Evolutionary conservation across 1,139 yeast species (phyloP).

Genomic region (Magnusiomyces paraingens): DNA sequence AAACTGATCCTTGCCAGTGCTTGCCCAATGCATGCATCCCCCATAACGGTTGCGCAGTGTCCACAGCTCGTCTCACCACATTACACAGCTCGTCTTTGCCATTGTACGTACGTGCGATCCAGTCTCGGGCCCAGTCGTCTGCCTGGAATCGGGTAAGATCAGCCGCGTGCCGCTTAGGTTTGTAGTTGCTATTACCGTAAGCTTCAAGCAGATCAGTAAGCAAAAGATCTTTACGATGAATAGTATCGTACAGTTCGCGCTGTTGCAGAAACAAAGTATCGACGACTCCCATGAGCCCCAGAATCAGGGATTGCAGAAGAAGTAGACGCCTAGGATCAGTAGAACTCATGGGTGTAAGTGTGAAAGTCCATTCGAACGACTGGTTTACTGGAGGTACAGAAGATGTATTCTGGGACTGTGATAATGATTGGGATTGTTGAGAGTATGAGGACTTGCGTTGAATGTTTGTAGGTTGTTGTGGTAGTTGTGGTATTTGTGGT

Average conservation of each 20-base stretch:
- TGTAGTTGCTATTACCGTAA: not conserved
- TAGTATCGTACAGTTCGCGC: conserved; percentile 5
- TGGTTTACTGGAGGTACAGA: not conserved
- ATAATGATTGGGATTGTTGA: not conserved
- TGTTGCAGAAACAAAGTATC: conserved; percentile 10
- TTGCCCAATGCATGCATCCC: conserved; percentile 3
- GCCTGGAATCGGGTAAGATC: not conserved
- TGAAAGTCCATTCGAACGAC: conserved; percentile 6
- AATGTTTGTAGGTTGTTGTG: not conserved
- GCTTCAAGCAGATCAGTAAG: conserved; percentile 9
- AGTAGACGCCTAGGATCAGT: not conserved
- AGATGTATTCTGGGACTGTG: not conserved
- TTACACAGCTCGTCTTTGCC: not conserved
- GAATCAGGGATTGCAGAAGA: conserved; percentile 8
- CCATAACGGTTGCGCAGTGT: not conserved
- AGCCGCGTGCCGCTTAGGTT: not conserved
- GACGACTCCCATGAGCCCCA: conserved; percentile 10
- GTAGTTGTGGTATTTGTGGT: too few relatives aligned
- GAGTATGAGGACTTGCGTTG: not conserved
- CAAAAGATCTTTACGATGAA: conserved; percentile 12
- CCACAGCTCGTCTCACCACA: not conserved
- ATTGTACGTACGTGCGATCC: not conserved
- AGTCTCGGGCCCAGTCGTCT: not conserved
- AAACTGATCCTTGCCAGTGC: not conserved
- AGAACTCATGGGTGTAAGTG: not conserved